Conservation (phyloP, 2,329 filamentous ascomycete species). For the Ilyonectria robusta region DNA sequence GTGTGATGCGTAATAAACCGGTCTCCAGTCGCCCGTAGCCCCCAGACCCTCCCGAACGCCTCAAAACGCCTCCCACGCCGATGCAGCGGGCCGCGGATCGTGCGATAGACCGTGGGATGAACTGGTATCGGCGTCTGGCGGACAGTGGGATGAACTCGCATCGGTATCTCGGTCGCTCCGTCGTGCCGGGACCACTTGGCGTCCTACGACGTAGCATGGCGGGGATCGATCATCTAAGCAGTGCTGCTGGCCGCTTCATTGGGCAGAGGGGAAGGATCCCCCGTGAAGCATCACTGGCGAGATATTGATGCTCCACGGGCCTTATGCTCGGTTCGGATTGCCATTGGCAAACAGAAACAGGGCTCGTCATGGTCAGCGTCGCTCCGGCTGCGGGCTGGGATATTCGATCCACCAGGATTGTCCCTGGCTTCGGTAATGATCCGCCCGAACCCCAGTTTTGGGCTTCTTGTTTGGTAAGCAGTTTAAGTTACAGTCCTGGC, state of each 20-base stretch:
- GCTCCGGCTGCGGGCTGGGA: neutral
- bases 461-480: neutral
- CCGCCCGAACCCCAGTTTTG: neutral
- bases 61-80: neutral
- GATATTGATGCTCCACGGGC: neutral
- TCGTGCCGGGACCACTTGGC: neutral
- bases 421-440: neutral
- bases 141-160: neutral
- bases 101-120: neutral
- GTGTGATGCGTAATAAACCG: too few species aligned
- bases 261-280: neutral
- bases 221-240: neutral
- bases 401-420: neutral
- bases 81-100: neutral
- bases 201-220: neutral
- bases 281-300: neutral
- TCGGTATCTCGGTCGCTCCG: slow-evolving; percentile 1
- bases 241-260: neutral
- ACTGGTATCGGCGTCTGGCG: neutral
- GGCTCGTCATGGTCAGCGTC: neutral
- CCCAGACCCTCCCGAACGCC: neutral
- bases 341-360: slow-evolving; percentile 1
- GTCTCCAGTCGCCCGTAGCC: neutral
- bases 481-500: neutral
- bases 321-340: neutral